Base-by-base conservation (phyloP, 768 basidiomycete genomes). In the Naganishia vaughanmartiniae region DNA sequence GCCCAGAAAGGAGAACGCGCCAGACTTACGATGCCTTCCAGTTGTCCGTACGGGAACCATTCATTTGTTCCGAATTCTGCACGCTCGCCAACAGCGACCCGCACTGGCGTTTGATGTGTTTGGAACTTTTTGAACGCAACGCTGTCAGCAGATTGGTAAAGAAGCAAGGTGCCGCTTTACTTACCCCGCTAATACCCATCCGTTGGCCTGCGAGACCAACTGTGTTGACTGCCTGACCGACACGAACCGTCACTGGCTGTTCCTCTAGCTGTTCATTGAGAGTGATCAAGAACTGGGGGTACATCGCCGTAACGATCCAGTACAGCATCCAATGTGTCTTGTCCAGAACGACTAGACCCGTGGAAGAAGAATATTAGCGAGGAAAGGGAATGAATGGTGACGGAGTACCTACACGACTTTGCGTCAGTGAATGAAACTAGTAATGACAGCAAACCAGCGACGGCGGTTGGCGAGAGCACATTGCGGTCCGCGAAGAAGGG, bases 321-420 rank as follows among this genome's bases (percentile, higher is more conserved):
- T 91, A 99, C 69, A 98, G 83, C 93, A 97, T 96, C 96, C 96
- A 99, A 82, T 98, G 96, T 74, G 91, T 90, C 81, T 89, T 94
- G 79, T 94, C 92, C 21, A 98, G 87, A 1, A 99, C 84, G 79
- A 99, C 94, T 96, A 66, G 42, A 21, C 19, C 33, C 48, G 42
- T 46, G 56, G 15, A 45, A 58, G 15, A 54, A 5, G 11, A 31
- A 45, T 53, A 30, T 31, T 17, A 65, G 60, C 54, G 55, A 53
- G 17, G 36, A 48, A 58, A 46, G 26, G 42, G 15, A 36, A 54
- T 42, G 39, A 15, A 42, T 15, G 34, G 17, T 55, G 31, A n/a
- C 10, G 45, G 10, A 30, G 24, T 26, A 88, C 92, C 86, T 78
- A 97, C 93, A 96, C 70, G 87, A 85, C 83, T 94, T 92, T 14